Evolutionary conservation across 257 asterid genomes (phyloP), one percentile per base, ranked within the genome.

Genomic region (Striga asiatica): DNA sequence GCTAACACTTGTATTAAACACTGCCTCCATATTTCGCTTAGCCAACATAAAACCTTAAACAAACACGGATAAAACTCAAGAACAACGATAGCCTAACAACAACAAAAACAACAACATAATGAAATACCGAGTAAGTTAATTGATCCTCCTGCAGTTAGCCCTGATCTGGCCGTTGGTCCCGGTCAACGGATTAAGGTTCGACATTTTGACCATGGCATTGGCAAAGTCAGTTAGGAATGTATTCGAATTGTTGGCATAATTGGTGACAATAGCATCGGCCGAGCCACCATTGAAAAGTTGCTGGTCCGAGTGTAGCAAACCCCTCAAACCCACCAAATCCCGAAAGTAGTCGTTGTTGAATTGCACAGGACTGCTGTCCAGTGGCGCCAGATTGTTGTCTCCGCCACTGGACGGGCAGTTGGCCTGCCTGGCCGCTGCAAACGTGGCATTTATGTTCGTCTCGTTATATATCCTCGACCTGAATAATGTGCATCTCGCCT

Each of bases 291-390:
- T 81, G 61, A 84, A 84, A 2, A 84, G 78, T 39, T 64, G 50
- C 31, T 84, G 94, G 23, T 84, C 91, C 1, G 94, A 84, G 69
- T 81, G 88, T 3, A 84, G 66, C 13, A 84, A 72, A 0, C 94
- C 94, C 39, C 62, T 74, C 13, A 28, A 75, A 18, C 50, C 46
- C 1, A 42, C 20, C 67, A 81, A 67, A 21, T 78, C 58, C 41
- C 16, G 23, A 66, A 21, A 84, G 60, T 84, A 84, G n/a, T 76
- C 81, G 38, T 70, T 81, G 65, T 84, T 81, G 4, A 84, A 84
- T 0, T 38, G 8, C 1, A 5, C 21, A 0, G 94, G 83, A 50
- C 59, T 79, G 0, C 19, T n/a, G 24, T 80, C 93, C 20, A 80
- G 31, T 1, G 88, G 84, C 1, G 81, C 42, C 0, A 76, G 63